A percentile compares a stretch with the other conserved stretches of the same genome.
These are phyloP conservation scores for Kuraishia borneana DNA, from an alignment of 805 yeast genomes.

Conservation along the genomic window DNA sequence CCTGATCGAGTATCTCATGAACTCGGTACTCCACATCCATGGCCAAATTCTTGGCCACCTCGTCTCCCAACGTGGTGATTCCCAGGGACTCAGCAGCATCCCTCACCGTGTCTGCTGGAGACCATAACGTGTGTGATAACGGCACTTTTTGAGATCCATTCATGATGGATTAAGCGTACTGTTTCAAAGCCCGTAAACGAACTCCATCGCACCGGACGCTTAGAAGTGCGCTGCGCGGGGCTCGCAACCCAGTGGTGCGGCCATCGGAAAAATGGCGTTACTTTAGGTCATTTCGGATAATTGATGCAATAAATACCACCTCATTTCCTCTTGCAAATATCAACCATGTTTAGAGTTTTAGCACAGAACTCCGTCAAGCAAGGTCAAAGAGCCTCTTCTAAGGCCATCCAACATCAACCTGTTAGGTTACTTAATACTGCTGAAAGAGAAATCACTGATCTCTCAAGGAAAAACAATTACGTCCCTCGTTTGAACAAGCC, in stretches of 20 bases:
- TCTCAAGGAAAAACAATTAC: conserved; percentile 7
- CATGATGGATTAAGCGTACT: background rate
- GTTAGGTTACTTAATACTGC: conserved; percentile 10
- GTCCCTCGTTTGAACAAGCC: background rate
- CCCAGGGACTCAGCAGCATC: conserved; percentile 95
- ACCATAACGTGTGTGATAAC: conserved; percentile 87
- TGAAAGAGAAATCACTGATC: background rate
- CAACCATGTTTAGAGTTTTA: conserved; percentile 17
- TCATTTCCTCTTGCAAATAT: no score
- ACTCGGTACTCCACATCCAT: conserved; percentile 99
- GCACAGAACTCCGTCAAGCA: conserved; percentile 18
- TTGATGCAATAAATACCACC: no score
- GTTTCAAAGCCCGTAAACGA: background rate
- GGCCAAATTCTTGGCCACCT: conserved; percentile 87
- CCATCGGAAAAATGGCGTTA: no score
- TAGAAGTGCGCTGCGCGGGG: no score
- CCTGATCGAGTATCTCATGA: conserved; percentile 91
- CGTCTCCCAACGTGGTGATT: conserved; percentile 67
- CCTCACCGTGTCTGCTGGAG: conserved; percentile 92
- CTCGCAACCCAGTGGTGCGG: no score
- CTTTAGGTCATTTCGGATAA: no score
- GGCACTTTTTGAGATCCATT: conserved; percentile 28
- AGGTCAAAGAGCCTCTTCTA: conserved; percentile 19
- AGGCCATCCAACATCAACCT: conserved; percentile 18
- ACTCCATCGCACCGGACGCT: no score